Evolutionary conservation across 2,329 filamentous ascomycete species (phyloP).

Genomic region (Alternaria brassicae): DNA sequence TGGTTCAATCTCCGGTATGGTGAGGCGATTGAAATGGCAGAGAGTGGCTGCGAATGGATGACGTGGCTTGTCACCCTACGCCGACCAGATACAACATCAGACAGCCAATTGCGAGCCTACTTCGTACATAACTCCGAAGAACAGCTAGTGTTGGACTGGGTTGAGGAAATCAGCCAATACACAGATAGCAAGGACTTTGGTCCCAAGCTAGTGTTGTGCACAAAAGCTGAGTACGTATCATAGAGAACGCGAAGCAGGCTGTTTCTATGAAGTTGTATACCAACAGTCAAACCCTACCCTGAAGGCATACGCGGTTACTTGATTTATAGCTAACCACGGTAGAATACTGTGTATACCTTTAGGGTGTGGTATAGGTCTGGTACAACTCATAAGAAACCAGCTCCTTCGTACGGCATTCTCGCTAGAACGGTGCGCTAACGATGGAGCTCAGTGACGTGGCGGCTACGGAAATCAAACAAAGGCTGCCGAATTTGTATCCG

Average conservation of each 20-base stretch:
- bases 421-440: not conserved
- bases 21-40: not conserved
- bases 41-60: not conserved
- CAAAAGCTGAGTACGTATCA: not conserved
- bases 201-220: not conserved
- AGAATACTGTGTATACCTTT: no score
- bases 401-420: no score
- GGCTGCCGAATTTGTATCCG: not conserved
- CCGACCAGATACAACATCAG: not conserved
- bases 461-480: not conserved
- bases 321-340: no score
- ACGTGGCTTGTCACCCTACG: not conserved
- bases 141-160: not conserved
- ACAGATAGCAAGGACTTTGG: not conserved
- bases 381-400: no score
- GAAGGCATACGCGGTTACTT: no score
- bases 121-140: not conserved
- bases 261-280: no score
- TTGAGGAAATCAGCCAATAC: not conserved
- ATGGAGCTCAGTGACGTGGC: not conserved
- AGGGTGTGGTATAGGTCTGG: no score
- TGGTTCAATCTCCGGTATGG: not conserved
- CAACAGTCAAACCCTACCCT: no score
- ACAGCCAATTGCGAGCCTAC: not conserved
- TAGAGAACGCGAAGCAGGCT: no score